Percentiles rank a stretch among this genome's conserved stretches.
phyloP scores from a whole-genome alignment of 1,284 basidiomycete species.

The Heterobasidion annosum region DNA sequence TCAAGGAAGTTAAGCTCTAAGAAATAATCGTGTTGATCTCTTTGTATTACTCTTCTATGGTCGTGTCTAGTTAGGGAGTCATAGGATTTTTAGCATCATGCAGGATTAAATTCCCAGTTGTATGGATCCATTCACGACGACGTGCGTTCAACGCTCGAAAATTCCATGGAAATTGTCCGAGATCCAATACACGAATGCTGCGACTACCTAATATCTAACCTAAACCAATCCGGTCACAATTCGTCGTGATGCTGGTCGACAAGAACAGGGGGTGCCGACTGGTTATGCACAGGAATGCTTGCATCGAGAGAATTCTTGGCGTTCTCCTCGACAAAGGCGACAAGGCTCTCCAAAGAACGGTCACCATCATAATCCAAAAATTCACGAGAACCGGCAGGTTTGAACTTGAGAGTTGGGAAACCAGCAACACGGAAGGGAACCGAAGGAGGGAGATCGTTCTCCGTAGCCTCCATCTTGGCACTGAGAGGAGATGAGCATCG shows the following conservation, averaged over 20 bases:
- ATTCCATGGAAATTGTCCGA: no score
- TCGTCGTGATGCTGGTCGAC: constrained; percentile 23
- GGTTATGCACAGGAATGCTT: constrained; percentile 14
- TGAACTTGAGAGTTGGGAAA: constrained; percentile 98
- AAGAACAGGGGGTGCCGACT: constrained; percentile 13
- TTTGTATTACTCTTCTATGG: neutral
- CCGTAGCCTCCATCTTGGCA: constrained; percentile 94
- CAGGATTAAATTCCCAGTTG: neutral
- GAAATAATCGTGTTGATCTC: neutral
- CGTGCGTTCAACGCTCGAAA: no score
- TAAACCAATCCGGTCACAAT: constrained; percentile 8
- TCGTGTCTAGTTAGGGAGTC: neutral
- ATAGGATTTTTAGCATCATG: neutral
- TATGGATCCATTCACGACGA: neutral
- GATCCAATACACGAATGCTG: no score
- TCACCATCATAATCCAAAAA: constrained; percentile 95
- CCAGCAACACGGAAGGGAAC: constrained; percentile 80
- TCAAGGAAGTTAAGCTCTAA: constrained; percentile 69
- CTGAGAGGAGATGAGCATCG: constrained; percentile 29
- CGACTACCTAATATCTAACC: no score
- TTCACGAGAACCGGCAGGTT: constrained; percentile 77
- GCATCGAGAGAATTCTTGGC: constrained; percentile 57
- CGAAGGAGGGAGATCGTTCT: constrained; percentile 90
- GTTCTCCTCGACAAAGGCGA: constrained; percentile 78
- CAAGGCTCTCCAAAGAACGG: constrained; percentile 77